Evolutionary conservation across 2,329 filamentous ascomycete species (phyloP).

Genomic region (Penicillium capsulatum): DNA sequence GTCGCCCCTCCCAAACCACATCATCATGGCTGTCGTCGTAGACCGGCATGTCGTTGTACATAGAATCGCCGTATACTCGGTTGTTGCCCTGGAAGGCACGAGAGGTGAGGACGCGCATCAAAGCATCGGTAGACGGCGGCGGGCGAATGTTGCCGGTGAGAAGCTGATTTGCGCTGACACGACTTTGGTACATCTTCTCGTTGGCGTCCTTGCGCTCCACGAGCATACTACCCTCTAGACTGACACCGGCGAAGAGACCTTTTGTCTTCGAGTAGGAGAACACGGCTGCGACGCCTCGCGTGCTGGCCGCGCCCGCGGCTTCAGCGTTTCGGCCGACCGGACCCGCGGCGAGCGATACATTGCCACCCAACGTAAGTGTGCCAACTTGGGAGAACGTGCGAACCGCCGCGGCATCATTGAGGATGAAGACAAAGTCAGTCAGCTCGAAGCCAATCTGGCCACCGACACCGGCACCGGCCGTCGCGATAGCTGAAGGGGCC

Average conservation of each 20-base stretch:
- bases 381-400: slow-evolving; percentile 91
- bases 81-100: slow-evolving; percentile 71
- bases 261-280: slow-evolving; percentile 99
- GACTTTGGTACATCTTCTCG: slow-evolving; percentile 85
- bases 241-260: slow-evolving; percentile 92
- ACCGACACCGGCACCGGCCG: slow-evolving; percentile 48
- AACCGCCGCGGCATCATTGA: slow-evolving; percentile 86
- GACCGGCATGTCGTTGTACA: slow-evolving; percentile 92
- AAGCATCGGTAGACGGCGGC: slow-evolving; percentile 75
- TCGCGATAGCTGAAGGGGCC: slow-evolving; percentile 48
- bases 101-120: slow-evolving; percentile 81
- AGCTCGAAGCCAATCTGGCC: slow-evolving; percentile 51
- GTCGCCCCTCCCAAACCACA: slow-evolving; percentile 74
- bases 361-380: slow-evolving; percentile 87
- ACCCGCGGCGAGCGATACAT: slow-evolving; percentile 91
- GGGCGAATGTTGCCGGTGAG: slow-evolving; percentile 72
- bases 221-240: slow-evolving; percentile 85
- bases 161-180: slow-evolving; percentile 75
- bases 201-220: slow-evolving; percentile 96
- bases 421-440: slow-evolving; percentile 84
- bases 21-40: slow-evolving; percentile 82
- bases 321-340: slow-evolving; percentile 93
- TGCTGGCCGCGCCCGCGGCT: slow-evolving; percentile 86
- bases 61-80: slow-evolving; percentile 53
- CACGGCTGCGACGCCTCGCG: slow-evolving; percentile 82